Percentiles rank a stretch among this genome's conserved stretches.
Conservation (phyloP, 176 grass and related monocot species). For the Carex pumila region DNA sequence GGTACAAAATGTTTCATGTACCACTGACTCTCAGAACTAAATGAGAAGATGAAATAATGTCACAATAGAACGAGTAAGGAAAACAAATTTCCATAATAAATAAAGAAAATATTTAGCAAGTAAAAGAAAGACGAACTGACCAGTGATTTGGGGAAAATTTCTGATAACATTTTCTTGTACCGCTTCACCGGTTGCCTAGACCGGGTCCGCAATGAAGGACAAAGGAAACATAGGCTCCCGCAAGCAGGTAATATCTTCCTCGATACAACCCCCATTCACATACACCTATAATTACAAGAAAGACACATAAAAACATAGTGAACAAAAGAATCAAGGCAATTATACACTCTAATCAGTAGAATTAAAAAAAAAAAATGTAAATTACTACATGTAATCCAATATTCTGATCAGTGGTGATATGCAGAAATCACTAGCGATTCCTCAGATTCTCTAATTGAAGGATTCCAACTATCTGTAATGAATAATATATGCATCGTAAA, state of each 20-base stretch:
- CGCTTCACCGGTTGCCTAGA: conserved; percentile 81
- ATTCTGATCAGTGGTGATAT: neutral
- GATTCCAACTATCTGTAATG: neutral
- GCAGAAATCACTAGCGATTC: neutral
- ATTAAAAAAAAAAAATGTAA: neutral
- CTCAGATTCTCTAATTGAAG: neutral
- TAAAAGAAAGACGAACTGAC: conserved; percentile 25
- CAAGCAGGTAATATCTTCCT: conserved; percentile 52
- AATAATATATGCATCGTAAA: neutral
- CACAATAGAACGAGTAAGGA: neutral
- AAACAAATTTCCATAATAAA: neutral
- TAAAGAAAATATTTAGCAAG: neutral
- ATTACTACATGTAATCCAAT: neutral
- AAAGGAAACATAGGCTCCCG: conserved; percentile 74
- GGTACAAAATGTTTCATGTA: neutral
- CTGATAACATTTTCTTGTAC: conserved; percentile 78
- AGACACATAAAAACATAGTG: neutral
- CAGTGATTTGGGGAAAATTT: conserved; percentile 71
- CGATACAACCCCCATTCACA: conserved; percentile 49
- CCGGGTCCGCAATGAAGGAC: conserved; percentile 61
- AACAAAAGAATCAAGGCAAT: neutral
- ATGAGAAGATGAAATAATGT: neutral
- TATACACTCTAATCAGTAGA: neutral
- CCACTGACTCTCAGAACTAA: neutral
- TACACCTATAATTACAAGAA: neutral